Evolutionary conservation across 331 rosid species (phyloP).

Genomic region (Stylosanthes scabra): DNA sequence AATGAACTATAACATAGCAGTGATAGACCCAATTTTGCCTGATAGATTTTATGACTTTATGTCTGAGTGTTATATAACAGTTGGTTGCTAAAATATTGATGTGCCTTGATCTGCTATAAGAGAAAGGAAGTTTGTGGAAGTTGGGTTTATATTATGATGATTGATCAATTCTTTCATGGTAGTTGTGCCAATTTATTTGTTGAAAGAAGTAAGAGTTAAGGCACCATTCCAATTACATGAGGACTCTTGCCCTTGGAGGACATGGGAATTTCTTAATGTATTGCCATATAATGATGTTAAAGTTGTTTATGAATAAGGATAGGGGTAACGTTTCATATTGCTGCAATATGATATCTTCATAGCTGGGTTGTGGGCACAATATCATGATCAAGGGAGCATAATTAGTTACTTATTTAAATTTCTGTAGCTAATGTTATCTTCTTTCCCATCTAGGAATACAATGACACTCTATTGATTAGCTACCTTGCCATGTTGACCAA

Average conservation of each 20-base stretch:
- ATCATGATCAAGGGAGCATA: neutral
- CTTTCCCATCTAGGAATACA: conserved; percentile 70
- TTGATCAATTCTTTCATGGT: conserved; percentile 13
- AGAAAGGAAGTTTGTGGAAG: neutral
- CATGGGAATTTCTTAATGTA: neutral
- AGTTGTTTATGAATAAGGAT: neutral
- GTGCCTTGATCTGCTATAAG: conserved; percentile 6
- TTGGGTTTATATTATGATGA: neutral
- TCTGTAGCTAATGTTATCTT: conserved; percentile 30
- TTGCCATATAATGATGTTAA: conserved; percentile 6
- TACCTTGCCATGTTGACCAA: conserved; percentile 95
- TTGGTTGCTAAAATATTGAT: neutral
- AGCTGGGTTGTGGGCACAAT: conserved; percentile 17
- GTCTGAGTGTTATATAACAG: conserved; percentile 2
- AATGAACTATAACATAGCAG: neutral
- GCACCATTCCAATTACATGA: neutral
- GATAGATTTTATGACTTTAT: neutral
- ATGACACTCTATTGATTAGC: conserved; percentile 83
- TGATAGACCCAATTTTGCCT: neutral
- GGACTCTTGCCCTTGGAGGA: neutral
- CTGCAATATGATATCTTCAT: neutral
- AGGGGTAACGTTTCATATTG: conserved; percentile 13
- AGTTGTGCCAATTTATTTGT: conserved; percentile 16
- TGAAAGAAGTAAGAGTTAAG: neutral
- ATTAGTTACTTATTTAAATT: conserved; percentile 1